Conservation (phyloP, 2,329 filamentous ascomycete genomes). For the Calonectria hongkongensis region DNA sequence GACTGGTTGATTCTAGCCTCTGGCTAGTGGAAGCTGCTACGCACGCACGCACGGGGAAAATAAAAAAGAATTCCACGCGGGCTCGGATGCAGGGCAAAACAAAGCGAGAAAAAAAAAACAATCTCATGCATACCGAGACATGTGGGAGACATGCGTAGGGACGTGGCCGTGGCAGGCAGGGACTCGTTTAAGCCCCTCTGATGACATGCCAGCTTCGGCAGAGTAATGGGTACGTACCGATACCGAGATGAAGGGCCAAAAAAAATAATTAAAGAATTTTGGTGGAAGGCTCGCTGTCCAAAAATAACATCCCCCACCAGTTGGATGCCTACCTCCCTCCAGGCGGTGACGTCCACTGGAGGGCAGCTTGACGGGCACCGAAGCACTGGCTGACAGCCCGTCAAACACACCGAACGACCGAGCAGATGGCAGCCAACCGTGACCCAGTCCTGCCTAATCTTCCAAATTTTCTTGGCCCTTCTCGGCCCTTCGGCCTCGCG, state of each 20-base stretch:
- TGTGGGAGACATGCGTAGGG: background rate
- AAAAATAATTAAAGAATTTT: slow-evolving; percentile 14
- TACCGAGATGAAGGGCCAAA: slow-evolving; percentile 14
- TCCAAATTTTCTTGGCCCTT: background rate
- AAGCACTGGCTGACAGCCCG: background rate
- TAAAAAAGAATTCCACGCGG: background rate
- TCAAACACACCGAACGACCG: slow-evolving; percentile 15
- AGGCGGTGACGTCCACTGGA: slow-evolving; percentile 22
- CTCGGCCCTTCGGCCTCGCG: slow-evolving; percentile 22
- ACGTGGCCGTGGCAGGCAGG: background rate
- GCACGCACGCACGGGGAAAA: slow-evolving; percentile 12
- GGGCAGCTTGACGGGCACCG: slow-evolving; percentile 4
- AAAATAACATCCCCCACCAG: slow-evolving; percentile 42
- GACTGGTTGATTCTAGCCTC: slow-evolving; percentile 4
- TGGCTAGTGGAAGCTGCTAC: slow-evolving; percentile 9
- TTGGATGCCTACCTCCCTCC: background rate
- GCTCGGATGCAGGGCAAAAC: background rate
- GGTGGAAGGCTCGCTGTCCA: slow-evolving; percentile 19
- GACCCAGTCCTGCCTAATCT: background rate
- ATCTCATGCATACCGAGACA: background rate
- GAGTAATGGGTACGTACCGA: slow-evolving; percentile 15
- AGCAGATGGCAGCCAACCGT: slow-evolving; percentile 8
- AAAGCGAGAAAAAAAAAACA: slow-evolving; percentile 15
- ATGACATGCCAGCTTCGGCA: slow-evolving; percentile 1
- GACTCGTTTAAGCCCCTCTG: background rate